These are phyloP conservation scores for Zalaria sp. DNA, from an alignment of 2,329 filamentous ascomycete genomes.

Conservation along the genomic window DNA sequence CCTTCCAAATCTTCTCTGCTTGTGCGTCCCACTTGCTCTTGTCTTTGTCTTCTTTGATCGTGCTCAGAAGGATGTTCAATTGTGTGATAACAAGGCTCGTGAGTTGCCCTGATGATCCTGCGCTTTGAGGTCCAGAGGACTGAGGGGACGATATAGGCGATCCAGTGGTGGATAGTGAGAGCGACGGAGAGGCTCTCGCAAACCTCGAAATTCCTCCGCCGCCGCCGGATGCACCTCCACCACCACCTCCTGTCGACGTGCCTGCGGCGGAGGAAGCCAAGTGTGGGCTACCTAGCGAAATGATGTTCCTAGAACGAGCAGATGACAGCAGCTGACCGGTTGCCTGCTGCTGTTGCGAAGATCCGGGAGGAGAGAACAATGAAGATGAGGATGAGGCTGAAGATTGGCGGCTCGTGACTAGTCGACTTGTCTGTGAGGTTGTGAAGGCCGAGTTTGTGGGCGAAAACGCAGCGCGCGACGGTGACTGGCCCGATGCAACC, in stretches of 20 bases:
- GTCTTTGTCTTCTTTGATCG: conserved; percentile 88
- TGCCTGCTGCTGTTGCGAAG: conserved; percentile 41
- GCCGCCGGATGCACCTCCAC: conserved; percentile 35
- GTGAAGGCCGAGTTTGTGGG: conserved; percentile 39
- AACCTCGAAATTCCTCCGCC: conserved; percentile 43
- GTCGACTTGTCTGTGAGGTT: conserved; percentile 34
- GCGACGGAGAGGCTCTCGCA: conserved; percentile 45
- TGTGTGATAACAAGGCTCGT: conserved; percentile 92
- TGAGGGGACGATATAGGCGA: conserved; percentile 34
- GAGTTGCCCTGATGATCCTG: conserved; percentile 36
- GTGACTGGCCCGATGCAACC: conserved; percentile 31
- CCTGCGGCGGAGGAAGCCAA: conserved; percentile 41
- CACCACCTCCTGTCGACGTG: conserved; percentile 35
- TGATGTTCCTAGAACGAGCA: conserved; percentile 40
- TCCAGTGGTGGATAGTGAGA: conserved; percentile 39
- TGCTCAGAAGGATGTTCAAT: conserved; percentile 84
- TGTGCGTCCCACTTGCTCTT: conserved; percentile 85
- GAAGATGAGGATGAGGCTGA: conserved; percentile 41
- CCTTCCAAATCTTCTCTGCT: conserved; percentile 83
- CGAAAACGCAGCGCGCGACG: conserved; percentile 36
- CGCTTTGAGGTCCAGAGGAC: conserved; percentile 27
- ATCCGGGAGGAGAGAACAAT: conserved; percentile 38
- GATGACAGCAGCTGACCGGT: conserved; percentile 40
- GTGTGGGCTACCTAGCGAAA: conserved; percentile 38
- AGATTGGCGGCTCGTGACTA: conserved; percentile 37